Conservation (phyloP, 257 asterid species). For the Leonotis leonurus region DNA sequence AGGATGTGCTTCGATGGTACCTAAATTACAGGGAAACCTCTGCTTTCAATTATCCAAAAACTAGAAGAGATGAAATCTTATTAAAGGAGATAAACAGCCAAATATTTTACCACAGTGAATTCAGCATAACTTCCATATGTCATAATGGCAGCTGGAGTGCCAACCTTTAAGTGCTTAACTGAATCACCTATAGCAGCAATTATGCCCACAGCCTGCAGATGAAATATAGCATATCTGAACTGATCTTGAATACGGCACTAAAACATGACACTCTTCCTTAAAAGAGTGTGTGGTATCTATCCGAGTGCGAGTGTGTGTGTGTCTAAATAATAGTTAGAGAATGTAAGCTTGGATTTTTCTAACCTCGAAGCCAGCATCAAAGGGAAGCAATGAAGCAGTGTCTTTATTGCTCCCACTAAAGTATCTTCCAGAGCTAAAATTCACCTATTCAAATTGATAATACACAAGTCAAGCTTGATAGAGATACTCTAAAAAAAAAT, state of each 20-base stretch:
- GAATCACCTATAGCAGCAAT: conserved; percentile 90
- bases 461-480: conserved; percentile 12
- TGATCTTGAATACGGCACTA: neutral
- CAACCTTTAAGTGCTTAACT: conserved; percentile 72
- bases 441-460: conserved; percentile 52
- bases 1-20: conserved; percentile 77
- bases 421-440: conserved; percentile 91
- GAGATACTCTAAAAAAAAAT: neutral
- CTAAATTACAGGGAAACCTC: conserved; percentile 33
- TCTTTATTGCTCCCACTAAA: conserved; percentile 62
- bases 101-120: conserved; percentile 50
- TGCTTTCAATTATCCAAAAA: neutral
- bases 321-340: neutral
- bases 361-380: conserved; percentile 98
- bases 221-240: neutral
- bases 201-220: conserved; percentile 84
- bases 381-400: conserved; percentile 64
- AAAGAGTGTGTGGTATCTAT: neutral
- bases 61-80: neutral
- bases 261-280: neutral
- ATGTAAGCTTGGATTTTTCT: conserved; percentile 5
- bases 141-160: conserved; percentile 94
- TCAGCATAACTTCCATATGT: conserved; percentile 88
- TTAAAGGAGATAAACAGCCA: neutral
- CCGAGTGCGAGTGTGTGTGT: neutral